Conservation (phyloP, 768 basidiomycete genomes). For the Tricholoma flavovirens region DNA sequence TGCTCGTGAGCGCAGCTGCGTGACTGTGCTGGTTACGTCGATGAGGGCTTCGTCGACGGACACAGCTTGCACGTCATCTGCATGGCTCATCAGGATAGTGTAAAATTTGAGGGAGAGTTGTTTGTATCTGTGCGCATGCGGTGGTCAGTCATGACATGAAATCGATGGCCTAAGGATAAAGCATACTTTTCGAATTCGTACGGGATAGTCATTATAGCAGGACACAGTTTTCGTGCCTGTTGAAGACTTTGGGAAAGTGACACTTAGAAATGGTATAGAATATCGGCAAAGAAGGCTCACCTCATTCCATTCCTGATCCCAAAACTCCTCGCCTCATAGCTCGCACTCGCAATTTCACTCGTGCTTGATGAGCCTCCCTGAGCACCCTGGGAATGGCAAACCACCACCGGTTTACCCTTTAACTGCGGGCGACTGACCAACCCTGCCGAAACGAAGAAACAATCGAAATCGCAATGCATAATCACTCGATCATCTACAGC, state of each 20-base stretch:
- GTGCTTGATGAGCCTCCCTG: conserved; percentile 75
- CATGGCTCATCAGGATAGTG: conserved; percentile 83
- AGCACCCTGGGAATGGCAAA: conserved; percentile 86
- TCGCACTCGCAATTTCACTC: conserved; percentile 91
- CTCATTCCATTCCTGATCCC: conserved; percentile 96
- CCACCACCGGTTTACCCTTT: conserved; percentile 84
- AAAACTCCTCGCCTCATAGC: conserved; percentile 86
- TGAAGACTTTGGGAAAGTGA: conserved; percentile 2
- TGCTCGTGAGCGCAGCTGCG: conserved; percentile 28
- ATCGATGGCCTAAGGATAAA: neutral
- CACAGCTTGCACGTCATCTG: conserved; percentile 91
- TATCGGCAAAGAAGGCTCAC: conserved; percentile 31
- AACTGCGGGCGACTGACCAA: conserved; percentile 74
- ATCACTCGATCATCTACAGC: conserved; percentile 58
- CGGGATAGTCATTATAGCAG: conserved; percentile 68
- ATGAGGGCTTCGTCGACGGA: conserved; percentile 95
- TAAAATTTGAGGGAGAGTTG: conserved; percentile 84
- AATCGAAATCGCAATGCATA: conserved; percentile 95
- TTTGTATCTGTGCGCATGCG: conserved; percentile 61
- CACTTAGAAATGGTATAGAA: neutral
- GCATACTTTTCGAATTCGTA: conserved; percentile 87
- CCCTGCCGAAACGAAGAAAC: conserved; percentile 95
- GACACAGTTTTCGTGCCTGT: conserved; percentile 65
- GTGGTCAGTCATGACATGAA: neutral
- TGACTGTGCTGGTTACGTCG: conserved; percentile 68